A percentile compares a stretch with the other conserved stretches of the same genome.
Conservation (phyloP, 768 basidiomycete species). For the Tricholoma matsutake region DNA sequence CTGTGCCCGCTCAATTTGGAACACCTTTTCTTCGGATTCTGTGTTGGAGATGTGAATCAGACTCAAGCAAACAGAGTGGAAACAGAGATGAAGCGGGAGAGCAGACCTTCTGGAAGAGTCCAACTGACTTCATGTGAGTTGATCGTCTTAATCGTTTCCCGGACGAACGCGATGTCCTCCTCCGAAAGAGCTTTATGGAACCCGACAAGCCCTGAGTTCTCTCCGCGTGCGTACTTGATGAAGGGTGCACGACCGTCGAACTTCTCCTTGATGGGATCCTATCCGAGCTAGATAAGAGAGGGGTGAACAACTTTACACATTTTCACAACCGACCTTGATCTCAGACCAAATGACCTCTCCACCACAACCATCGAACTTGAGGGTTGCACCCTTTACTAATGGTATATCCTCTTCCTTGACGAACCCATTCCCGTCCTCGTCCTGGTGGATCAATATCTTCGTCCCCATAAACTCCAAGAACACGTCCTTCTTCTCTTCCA, state of each 20-base stretch:
- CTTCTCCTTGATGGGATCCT: constrained; percentile 48
- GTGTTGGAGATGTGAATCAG: constrained; percentile 4
- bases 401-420: constrained; percentile 61
- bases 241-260: constrained; percentile 49
- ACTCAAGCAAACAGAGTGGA: not conserved
- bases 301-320: not conserved
- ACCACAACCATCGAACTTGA: constrained; percentile 56
- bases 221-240: constrained; percentile 47
- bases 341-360: constrained; percentile 48
- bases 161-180: constrained; percentile 69
- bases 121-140: constrained; percentile 65
- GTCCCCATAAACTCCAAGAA: constrained; percentile 74
- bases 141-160: constrained; percentile 60
- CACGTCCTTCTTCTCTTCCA: constrained; percentile 49
- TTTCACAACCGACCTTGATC: constrained; percentile 39
- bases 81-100: not conserved
- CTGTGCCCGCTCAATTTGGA: constrained; percentile 74
- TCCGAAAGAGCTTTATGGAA: constrained; percentile 68
- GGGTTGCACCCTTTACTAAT: constrained; percentile 50
- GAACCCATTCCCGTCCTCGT: constrained; percentile 57
- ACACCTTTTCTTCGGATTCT: constrained; percentile 73
- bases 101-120: constrained; percentile 58
- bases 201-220: constrained; percentile 49
- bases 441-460: constrained; percentile 60
- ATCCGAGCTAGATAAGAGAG: not conserved